Conservation (phyloP, 495 filamentous ascomycete species). For the Alectoria sarmentosa region DNA sequence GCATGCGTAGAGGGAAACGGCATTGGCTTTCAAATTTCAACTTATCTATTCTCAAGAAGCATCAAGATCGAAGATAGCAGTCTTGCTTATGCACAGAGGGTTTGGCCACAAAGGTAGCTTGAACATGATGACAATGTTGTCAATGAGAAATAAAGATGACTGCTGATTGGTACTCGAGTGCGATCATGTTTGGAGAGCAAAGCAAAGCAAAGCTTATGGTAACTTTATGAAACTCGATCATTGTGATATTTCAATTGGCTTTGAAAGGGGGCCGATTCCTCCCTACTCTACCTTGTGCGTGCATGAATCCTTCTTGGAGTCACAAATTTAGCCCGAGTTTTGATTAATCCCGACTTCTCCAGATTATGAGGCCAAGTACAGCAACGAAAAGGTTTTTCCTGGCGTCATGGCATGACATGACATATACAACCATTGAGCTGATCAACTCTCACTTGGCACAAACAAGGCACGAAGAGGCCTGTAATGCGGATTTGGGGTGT, state of each 20-base stretch:
- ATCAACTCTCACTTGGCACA: too few relatives aligned
- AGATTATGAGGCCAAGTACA: not conserved
- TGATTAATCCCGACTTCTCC: too few relatives aligned
- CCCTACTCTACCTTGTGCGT: too few relatives aligned
- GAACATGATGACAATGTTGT: not conserved
- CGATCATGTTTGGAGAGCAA: not conserved
- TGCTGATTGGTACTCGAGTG: not conserved
- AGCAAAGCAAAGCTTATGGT: too few relatives aligned
- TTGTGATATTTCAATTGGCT: too few relatives aligned
- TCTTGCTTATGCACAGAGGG: constrained; percentile 8
- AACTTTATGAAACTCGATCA: too few relatives aligned
- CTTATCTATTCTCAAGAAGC: not conserved
- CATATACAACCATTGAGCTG: too few relatives aligned
- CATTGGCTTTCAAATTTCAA: not conserved
- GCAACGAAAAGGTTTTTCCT: not conserved
- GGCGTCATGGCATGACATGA: too few relatives aligned
- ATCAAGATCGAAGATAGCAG: not conserved
- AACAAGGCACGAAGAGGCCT: not conserved
- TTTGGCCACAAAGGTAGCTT: not conserved
- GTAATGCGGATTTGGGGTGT: not conserved
- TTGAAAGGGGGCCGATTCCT: not conserved
- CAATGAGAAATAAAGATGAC: too few relatives aligned
- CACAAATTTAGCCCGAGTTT: too few relatives aligned
- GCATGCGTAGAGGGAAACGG: not conserved
- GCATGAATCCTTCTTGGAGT: too few relatives aligned